Evolutionary conservation across 2,329 filamentous ascomycete genomes (phyloP).

Genomic region (Botrytis hyacinthi): DNA sequence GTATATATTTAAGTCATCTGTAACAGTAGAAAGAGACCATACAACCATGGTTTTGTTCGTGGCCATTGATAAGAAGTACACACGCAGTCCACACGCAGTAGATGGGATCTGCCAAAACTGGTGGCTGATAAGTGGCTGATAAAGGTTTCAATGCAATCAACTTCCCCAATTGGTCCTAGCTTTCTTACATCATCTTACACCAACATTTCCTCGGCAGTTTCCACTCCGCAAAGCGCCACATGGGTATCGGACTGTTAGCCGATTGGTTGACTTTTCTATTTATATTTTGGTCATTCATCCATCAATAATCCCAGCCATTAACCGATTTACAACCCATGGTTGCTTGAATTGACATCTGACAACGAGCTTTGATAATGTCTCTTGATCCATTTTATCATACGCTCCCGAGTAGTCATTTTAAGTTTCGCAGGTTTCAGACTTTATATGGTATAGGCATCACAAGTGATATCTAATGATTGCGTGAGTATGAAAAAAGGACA

Average conservation of each 20-base stretch:
- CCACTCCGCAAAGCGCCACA: background rate
- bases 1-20: background rate
- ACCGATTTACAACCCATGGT: background rate
- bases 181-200: background rate
- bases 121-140: background rate
- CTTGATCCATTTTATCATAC: background rate
- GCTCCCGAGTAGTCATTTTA: background rate
- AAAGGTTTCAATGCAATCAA: background rate
- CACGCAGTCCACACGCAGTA: background rate
- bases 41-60: background rate
- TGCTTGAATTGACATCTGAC: background rate
- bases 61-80: background rate
- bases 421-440: background rate
- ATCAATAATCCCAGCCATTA: background rate
- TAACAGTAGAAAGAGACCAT: background rate
- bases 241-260: background rate
- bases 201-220: background rate
- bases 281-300: background rate
- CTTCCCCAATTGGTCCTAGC: background rate
- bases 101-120: background rate
- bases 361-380: background rate
- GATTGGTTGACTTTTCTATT: background rate
- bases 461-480: background rate
- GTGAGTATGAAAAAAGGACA: background rate
- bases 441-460: background rate